These are phyloP conservation scores for Talaromyces nanjingensis DNA, from an alignment of 495 filamentous ascomycete species.

Conservation along the genomic window DNA sequence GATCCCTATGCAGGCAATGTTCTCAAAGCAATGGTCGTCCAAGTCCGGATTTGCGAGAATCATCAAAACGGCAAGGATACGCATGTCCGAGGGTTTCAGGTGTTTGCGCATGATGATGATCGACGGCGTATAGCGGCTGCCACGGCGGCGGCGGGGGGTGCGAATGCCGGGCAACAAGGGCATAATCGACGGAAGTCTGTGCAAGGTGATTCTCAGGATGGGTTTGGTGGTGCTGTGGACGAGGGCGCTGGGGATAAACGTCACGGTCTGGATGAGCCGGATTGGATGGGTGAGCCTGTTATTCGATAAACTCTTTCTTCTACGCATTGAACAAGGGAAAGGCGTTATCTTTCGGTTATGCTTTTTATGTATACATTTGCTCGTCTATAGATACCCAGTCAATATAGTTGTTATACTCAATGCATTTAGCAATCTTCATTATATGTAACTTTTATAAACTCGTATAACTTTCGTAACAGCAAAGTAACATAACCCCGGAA, in stretches of 20 bases:
- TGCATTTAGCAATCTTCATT: not conserved
- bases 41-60: constrained; percentile 85
- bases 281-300: constrained; percentile 56
- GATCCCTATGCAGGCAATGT: constrained; percentile 54
- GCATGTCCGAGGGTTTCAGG: constrained; percentile 87
- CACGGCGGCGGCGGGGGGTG: constrained; percentile 21
- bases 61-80: constrained; percentile 99
- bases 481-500: not conserved
- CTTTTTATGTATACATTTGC: not conserved
- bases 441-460: constrained; percentile 3
- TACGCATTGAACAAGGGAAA: not conserved
- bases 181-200: constrained; percentile 21
- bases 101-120: constrained; percentile 69
- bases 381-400: constrained; percentile 26
- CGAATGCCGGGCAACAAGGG: constrained; percentile 22
- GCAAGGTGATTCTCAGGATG: constrained; percentile 23
- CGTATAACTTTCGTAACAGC: not conserved
- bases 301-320: constrained; percentile 32
- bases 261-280: constrained; percentile 41
- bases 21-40: constrained; percentile 76
- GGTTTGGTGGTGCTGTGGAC: constrained; percentile 16
- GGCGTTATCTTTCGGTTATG: not conserved
- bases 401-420: constrained; percentile 13
- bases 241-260: constrained; percentile 14
- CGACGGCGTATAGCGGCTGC: constrained; percentile 25